Evolutionary conservation across 352 stramenopile species (phyloP).

Genomic region (Pythium brachiatum): DNA sequence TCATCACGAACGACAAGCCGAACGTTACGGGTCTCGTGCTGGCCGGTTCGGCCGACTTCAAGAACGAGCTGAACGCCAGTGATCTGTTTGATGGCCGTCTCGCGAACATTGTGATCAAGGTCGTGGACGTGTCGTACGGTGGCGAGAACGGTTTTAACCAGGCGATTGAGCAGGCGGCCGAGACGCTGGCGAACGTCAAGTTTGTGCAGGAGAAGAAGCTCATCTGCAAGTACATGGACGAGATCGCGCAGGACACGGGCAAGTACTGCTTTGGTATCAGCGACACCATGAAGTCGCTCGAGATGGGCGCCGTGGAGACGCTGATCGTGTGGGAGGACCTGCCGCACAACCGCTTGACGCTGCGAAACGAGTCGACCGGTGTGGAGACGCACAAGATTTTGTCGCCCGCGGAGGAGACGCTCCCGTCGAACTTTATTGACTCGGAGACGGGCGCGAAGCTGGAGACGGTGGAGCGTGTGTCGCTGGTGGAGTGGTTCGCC

Average conservation of each 20-base stretch:
- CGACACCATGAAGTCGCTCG: constrained; percentile 98
- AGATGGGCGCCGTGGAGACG: constrained; percentile 98
- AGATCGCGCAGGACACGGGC: constrained; percentile 98
- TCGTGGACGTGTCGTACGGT: constrained; percentile 99
- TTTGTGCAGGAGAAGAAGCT: constrained; percentile 99
- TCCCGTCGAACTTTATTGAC: constrained; percentile 96
- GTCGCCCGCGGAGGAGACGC: constrained; percentile 85
- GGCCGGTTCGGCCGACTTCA: constrained; percentile 99
- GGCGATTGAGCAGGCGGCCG: constrained; percentile 97
- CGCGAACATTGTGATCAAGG: constrained; percentile 96
- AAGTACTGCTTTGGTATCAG: constrained; percentile 99
- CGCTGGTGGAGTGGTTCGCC: constrained; percentile 99
- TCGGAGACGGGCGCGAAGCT: constrained; percentile 94
- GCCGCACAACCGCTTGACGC: constrained; percentile 91
- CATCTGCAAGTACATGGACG: constrained; percentile 99
- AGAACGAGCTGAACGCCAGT: constrained; percentile 94
- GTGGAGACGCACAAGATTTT: constrained; percentile 84
- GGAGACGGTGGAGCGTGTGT: constrained; percentile 95
- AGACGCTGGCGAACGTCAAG: constrained; percentile 98
- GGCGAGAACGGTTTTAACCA: constrained; percentile 99
- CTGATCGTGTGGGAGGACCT: constrained; percentile 99
- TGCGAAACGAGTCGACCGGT: constrained; percentile 93
- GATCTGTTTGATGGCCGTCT: constrained; percentile 98
- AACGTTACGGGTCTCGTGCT: constrained; percentile 98
- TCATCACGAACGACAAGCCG: constrained; percentile 97